Evolutionary conservation across 331 rosid genomes (phyloP).

Genomic region (Malus hybrid): DNA sequence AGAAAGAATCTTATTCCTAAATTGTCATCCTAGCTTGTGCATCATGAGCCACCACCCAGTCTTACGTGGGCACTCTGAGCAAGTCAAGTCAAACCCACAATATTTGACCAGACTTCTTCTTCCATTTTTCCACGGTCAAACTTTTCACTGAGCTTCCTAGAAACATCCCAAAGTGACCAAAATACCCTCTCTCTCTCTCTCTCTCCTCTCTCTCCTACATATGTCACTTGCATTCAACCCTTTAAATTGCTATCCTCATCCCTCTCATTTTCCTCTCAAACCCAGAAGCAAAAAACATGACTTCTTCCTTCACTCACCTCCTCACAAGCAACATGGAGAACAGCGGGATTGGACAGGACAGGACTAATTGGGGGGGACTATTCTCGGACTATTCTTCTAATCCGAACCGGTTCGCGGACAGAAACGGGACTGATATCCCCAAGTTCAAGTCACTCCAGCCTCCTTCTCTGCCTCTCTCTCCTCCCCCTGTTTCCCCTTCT

Average conservation of each 20-base stretch:
- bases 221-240: neutral
- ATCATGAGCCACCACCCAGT: slow-evolving; percentile 13
- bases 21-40: neutral
- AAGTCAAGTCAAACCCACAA: slow-evolving; percentile 76
- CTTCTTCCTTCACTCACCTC: slow-evolving; percentile 41
- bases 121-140: slow-evolving; percentile 76
- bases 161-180: slow-evolving; percentile 5
- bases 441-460: slow-evolving; percentile 65
- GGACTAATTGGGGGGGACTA: slow-evolving; percentile 22
- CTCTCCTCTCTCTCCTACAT: neutral
- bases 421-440: slow-evolving; percentile 30
- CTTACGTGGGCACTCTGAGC: slow-evolving; percentile 1
- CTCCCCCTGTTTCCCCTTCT: slow-evolving; percentile 53
- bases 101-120: slow-evolving; percentile 35
- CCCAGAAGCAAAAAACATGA: slow-evolving; percentile 15
- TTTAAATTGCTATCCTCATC: neutral
- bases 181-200: neutral
- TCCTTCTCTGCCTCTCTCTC: slow-evolving; percentile 45
- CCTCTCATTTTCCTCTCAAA: neutral
- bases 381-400: slow-evolving; percentile 32
- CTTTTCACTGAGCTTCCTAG: slow-evolving; percentile 35
- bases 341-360: slow-evolving; percentile 17
- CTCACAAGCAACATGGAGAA: slow-evolving; percentile 33
- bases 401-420: slow-evolving; percentile 20
- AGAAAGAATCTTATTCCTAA: no score